Base-by-base conservation (phyloP, 129 eudicot species). In the Silybum marianum region DNA sequence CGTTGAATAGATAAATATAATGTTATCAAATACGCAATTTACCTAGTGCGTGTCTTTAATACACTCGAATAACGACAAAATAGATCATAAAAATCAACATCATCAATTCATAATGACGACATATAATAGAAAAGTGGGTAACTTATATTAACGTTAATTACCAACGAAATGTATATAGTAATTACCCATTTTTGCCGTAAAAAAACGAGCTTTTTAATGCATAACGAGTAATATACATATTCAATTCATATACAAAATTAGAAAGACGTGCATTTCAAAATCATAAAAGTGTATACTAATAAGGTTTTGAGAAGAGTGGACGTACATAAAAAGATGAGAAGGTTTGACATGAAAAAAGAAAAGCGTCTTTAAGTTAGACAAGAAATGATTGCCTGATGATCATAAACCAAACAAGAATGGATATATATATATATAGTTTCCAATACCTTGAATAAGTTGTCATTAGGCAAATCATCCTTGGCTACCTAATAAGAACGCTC, bases 381-480 rank as follows among this genome's bases (percentile, higher is more conserved):
- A 83, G 78, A 62, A 26, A 77, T 72, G 32, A 62, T 11, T 1
- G 39, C 79, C 86, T 71, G 3, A 77, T 83, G 78, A 71, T 71
- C 6, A 78, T 78, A 72, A 71, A 83, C 69, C 73, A 72, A 26
- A 39, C 54, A 77, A 12, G 11, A 24, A 58, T 58, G 23, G 11
- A 13, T 19, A 13, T 62, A 60, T 32, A 7, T 32, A 7, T 4
- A 54, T 58, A 58, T 6, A 58, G 66, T 9, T 77, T 71, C 63
- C 38, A 69, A 25, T 32, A 39, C 30, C 70, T 19, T 63, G 74
- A 40, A 58, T 58, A 58, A 58, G 42, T 78, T 83, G 3, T 77
- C 74, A 78, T 40, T 30, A 83, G 82, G 78, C 86, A 83, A 83
- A 62, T 83, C 86, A 83, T 83, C 82, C 83, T 83, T 22, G 79